A percentile compares a stretch with the other conserved stretches of the same genome.
Evolutionary conservation across 2,329 filamentous ascomycete species (phyloP).

Genomic region (Cladosporium cucumerinum): DNA sequence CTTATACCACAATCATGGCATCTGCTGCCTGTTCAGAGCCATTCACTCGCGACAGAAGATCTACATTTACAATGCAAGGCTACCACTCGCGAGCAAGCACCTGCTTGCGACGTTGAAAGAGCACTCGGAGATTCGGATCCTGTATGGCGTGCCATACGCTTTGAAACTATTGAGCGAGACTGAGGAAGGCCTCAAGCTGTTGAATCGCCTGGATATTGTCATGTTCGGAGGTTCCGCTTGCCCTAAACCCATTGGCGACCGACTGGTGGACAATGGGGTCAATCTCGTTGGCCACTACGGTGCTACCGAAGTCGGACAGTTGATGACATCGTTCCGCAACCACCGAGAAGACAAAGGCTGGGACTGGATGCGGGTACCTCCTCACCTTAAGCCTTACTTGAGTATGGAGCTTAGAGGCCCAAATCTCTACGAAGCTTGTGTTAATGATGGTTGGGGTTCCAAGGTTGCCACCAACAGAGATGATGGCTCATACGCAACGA

Average conservation of each 20-base stretch:
- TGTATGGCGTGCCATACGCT: conserved; percentile 61
- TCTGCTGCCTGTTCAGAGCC: conserved; percentile 52
- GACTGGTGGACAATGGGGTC: conserved; percentile 23
- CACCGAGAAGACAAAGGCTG: conserved; percentile 52
- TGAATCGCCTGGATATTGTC: conserved; percentile 22
- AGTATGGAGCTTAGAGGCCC: conserved; percentile 31
- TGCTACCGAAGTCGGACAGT: conserved; percentile 57
- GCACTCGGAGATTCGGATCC: conserved; percentile 43
- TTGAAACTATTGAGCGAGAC: conserved; percentile 59
- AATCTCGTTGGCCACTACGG: conserved; percentile 24
- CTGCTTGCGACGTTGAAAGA: conserved; percentile 22
- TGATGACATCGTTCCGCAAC: conserved; percentile 56
- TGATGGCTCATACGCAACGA: conserved; percentile 39
- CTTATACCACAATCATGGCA: conserved; percentile 56
- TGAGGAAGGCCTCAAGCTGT: conserved; percentile 41
- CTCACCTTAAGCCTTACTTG: conserved; percentile 21
- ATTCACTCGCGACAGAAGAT: conserved; percentile 49
- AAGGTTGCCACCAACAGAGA: conserved; percentile 42
- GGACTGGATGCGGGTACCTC: conserved; percentile 51
- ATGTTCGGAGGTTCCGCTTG: conserved; percentile 28
- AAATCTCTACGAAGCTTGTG: conserved; percentile 39
- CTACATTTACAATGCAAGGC: conserved; percentile 50
- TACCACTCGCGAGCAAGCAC: conserved; percentile 48
- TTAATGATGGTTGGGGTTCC: conserved; percentile 32
- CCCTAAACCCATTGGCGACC: conserved; percentile 26